Evolutionary conservation across 2,329 filamentous ascomycete species (phyloP).

Genomic region (Sarocladium oryzae): DNA sequence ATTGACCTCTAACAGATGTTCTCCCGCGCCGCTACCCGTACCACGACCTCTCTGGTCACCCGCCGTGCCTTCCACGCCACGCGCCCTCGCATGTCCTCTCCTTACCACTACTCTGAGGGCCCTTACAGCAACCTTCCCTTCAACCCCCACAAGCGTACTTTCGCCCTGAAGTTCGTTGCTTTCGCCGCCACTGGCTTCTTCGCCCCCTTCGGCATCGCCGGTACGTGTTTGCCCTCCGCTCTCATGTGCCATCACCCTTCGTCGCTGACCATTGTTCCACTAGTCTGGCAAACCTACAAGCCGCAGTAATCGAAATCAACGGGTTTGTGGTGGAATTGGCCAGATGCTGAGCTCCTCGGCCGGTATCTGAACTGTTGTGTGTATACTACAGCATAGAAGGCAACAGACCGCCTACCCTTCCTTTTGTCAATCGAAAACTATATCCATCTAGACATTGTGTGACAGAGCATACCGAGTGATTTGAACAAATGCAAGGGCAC

Average conservation of each 20-base stretch:
- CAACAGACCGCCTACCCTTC: slow-evolving; percentile 20
- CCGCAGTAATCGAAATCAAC: slow-evolving; percentile 24
- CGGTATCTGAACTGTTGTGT: slow-evolving; percentile 21
- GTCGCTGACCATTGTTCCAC: background rate
- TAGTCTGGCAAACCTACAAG: slow-evolving; percentile 45
- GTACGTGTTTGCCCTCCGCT: slow-evolving; percentile 36
- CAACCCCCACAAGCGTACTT: slow-evolving; percentile 87
- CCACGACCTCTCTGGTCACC: slow-evolving; percentile 64
- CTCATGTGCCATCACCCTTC: background rate
- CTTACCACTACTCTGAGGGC: slow-evolving; percentile 98
- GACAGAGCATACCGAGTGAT: too few species aligned
- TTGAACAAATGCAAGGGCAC: too few species aligned
- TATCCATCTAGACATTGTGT: slow-evolving; percentile 9
- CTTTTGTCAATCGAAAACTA: slow-evolving; percentile 15
- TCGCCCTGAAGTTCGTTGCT: slow-evolving; percentile 74
- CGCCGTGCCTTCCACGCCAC: slow-evolving; percentile 94
- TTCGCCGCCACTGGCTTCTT: slow-evolving; percentile 56
- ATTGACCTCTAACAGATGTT: slow-evolving; percentile 64
- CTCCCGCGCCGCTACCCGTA: slow-evolving; percentile 61
- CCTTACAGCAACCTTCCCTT: slow-evolving; percentile 93
- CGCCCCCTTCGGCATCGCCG: slow-evolving; percentile 56
- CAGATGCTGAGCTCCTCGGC: slow-evolving; percentile 10
- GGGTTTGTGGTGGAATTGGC: slow-evolving; percentile 14
- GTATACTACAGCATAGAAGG: slow-evolving; percentile 29
- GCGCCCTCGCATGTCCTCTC: slow-evolving; percentile 75